A percentile compares a stretch with the other conserved stretches of the same genome.
phyloP scores from a whole-genome alignment of 805 yeast genomes.

The Torulaspora delbrueckii region DNA sequence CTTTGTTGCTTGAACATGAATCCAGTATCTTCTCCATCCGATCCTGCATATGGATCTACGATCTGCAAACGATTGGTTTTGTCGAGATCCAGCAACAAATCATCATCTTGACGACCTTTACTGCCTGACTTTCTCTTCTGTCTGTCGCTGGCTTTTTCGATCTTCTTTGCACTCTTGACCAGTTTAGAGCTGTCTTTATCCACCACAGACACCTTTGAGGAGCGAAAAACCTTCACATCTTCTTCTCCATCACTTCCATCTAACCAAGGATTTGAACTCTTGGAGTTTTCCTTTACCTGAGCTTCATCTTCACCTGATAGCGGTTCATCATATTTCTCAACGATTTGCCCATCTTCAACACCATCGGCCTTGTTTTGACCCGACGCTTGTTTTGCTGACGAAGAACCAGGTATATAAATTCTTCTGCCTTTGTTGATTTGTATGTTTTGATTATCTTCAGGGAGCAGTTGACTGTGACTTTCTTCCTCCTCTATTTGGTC shows the following conservation, averaged over 20 bases:
- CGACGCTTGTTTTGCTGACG: slow-evolving; percentile 13
- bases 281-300: slow-evolving; percentile 14
- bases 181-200: slow-evolving; percentile 48
- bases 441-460: slow-evolving; percentile 43
- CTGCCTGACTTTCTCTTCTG: slow-evolving; percentile 11
- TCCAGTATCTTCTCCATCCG: slow-evolving; percentile 42
- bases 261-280: slow-evolving; percentile 50
- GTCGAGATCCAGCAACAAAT: slow-evolving; percentile 41
- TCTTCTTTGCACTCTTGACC: slow-evolving; percentile 45
- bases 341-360: slow-evolving; percentile 1
- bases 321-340: slow-evolving; percentile 23
- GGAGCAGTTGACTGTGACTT: slow-evolving; percentile 31
- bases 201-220: slow-evolving; percentile 44
- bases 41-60: slow-evolving; percentile 45
- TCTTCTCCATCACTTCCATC: slow-evolving; percentile 32
- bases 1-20: slow-evolving; percentile 73
- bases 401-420: slow-evolving; percentile 57
- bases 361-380: background rate
- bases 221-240: slow-evolving; percentile 26
- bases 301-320: background rate
- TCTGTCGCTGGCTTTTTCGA: slow-evolving; percentile 35
- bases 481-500: slow-evolving; percentile 39
- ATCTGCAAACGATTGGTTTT: slow-evolving; percentile 47
- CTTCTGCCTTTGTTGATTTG: slow-evolving; percentile 72
- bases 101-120: slow-evolving; percentile 32